phyloP scores from a whole-genome alignment of 352 stramenopile genomes.

The Detonula confervacea region DNA sequence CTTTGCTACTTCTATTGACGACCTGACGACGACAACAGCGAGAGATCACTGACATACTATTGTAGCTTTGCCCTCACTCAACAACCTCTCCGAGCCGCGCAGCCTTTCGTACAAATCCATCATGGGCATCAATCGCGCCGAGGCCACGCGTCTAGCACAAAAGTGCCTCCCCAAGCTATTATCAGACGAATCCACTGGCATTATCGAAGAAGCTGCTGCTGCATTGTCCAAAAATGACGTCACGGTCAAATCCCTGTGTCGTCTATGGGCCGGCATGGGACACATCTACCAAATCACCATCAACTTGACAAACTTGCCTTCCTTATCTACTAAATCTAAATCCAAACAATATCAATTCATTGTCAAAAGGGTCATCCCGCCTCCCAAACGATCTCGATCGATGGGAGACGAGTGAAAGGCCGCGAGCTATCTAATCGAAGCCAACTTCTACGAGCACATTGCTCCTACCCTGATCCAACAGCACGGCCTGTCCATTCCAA shows the following conservation, averaged over 20 bases:
- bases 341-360: constrained; percentile 31
- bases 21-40: too few species aligned
- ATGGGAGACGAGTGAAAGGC: constrained; percentile 78
- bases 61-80: too few species aligned
- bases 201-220: neutral
- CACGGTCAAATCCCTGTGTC: constrained; percentile 27
- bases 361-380: constrained; percentile 63
- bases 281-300: constrained; percentile 62
- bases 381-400: constrained; percentile 26
- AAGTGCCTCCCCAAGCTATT: constrained; percentile 25
- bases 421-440: constrained; percentile 70
- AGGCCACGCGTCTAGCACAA: constrained; percentile 22
- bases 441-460: constrained; percentile 74
- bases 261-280: constrained; percentile 81
- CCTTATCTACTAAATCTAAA: constrained; percentile 17
- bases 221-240: constrained; percentile 1
- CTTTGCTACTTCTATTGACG: too few species aligned
- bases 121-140: constrained; percentile 30
- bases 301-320: constrained; percentile 10
- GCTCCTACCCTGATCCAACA: constrained; percentile 42
- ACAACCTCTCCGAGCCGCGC: too few species aligned
- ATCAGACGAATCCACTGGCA: neutral
- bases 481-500: constrained; percentile 44
- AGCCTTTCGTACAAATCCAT: neutral
- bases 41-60: too few species aligned